Evolutionary conservation across 2,329 filamentous ascomycete genomes (phyloP).

Genomic region (Botryotinia narcissicola): DNA sequence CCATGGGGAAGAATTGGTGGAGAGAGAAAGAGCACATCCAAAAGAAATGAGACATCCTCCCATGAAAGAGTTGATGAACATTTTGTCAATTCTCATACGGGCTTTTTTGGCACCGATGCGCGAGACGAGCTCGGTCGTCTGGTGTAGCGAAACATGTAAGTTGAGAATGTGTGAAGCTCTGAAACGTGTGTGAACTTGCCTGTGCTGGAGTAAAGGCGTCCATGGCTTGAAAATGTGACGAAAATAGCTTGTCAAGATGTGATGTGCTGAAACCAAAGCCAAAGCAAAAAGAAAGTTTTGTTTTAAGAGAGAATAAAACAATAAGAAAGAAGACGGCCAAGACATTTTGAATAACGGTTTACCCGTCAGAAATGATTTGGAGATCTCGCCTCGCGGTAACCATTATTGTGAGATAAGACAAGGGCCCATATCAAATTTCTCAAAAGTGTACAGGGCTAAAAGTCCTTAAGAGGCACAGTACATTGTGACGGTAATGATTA

Average conservation of each 20-base stretch:
- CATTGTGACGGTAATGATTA: not conserved
- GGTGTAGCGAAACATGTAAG: conserved; percentile 1
- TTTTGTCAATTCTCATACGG: conserved; percentile 51
- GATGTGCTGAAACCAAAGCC: not conserved
- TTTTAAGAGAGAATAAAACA: not conserved
- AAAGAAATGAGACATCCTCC: conserved; percentile 53
- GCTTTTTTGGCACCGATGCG: conserved; percentile 52
- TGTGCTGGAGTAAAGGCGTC: conserved; percentile 46
- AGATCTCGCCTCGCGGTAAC: not conserved
- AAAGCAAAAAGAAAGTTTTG: not conserved
- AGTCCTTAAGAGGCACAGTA: not conserved
- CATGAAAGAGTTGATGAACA: conserved; percentile 51
- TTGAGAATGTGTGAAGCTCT: not conserved
- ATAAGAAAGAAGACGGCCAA: conserved; percentile 1
- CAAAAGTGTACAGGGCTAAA: not conserved
- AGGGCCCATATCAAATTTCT: conserved; percentile 3
- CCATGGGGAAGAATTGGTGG: conserved; percentile 47
- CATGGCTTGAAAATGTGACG: conserved; percentile 26
- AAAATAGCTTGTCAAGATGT: not conserved
- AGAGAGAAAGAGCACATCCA: conserved; percentile 48
- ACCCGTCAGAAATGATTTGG: not conserved
- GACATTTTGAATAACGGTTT: conserved; percentile 8
- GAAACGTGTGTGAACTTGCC: conserved; percentile 1
- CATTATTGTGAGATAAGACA: conserved; percentile 4
- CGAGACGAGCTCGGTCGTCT: conserved; percentile 51